phyloP scores from a whole-genome alignment of 441 rosid genomes.

The Erodium moschatum region DNA sequence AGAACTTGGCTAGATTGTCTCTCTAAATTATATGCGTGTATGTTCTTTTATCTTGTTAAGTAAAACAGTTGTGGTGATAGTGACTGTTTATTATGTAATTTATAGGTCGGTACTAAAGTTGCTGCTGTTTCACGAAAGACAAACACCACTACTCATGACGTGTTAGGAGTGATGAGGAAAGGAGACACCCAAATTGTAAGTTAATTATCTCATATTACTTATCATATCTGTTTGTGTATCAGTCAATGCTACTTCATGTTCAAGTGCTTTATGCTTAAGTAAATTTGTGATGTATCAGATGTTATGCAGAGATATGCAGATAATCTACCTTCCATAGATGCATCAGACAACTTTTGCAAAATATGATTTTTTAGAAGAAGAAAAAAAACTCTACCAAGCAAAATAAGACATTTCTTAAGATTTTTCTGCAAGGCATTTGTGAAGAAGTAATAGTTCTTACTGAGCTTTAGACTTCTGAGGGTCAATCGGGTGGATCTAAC shows the following conservation, averaged over 20 bases:
- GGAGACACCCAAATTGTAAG: slow-evolving; percentile 75
- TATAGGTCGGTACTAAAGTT: slow-evolving; percentile 79
- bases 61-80: background rate
- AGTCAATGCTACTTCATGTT: background rate
- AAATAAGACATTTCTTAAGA: background rate
- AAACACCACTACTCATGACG: slow-evolving; percentile 91
- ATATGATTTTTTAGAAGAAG: too few relatives aligned
- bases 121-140: slow-evolving; percentile 93
- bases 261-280: background rate
- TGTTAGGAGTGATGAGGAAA: slow-evolving; percentile 75
- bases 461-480: background rate
- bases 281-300: too few relatives aligned
- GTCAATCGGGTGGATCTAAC: background rate
- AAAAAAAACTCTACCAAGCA: background rate
- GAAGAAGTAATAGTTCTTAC: background rate
- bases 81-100: slow-evolving; percentile 13
- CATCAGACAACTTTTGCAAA: background rate
- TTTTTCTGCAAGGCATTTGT: background rate
- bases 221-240: background rate
- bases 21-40: background rate
- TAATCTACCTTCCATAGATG: background rate
- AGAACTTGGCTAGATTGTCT: background rate
- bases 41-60: background rate
- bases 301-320: background rate
- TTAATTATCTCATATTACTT: slow-evolving; percentile 14